A percentile compares a stretch with the other conserved stretches of the same genome.
These are phyloP conservation scores for Stephanocyclus meneghinianus DNA, from an alignment of 352 stramenopile species.

Conservation along the genomic window DNA sequence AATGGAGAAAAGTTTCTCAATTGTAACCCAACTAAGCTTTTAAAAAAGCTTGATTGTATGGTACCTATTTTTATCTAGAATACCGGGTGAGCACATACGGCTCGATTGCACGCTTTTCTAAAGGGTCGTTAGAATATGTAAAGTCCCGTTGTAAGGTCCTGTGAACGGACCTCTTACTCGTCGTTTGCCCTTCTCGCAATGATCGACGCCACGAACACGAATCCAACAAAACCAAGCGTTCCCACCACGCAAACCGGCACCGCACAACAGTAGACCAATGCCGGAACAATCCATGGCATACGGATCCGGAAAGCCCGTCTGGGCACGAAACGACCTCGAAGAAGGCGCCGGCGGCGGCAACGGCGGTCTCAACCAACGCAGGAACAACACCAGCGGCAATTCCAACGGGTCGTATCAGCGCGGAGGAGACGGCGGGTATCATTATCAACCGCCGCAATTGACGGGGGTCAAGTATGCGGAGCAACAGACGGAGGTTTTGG, in stretches of 20 bases:
- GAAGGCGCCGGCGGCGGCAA: slow-evolving; percentile 13
- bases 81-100: too few relatives aligned
- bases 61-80: too few relatives aligned
- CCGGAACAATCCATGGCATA: slow-evolving; percentile 14
- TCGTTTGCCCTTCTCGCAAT: too few relatives aligned
- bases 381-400: slow-evolving; percentile 14
- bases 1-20: too few relatives aligned
- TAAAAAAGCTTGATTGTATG: too few relatives aligned
- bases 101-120: too few relatives aligned
- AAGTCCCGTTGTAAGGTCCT: too few relatives aligned
- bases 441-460: slow-evolving; percentile 41
- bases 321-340: slow-evolving; percentile 34
- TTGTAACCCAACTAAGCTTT: too few relatives aligned
- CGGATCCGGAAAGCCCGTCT: slow-evolving; percentile 40
- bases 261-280: neutral
- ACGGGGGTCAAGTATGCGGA: slow-evolving; percentile 55
- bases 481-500: slow-evolving; percentile 68
- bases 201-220: too few relatives aligned
- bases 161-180: too few relatives aligned
- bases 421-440: slow-evolving; percentile 11
- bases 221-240: too few relatives aligned
- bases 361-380: slow-evolving; percentile 25
- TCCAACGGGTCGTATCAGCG: slow-evolving; percentile 43
- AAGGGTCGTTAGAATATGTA: too few relatives aligned
- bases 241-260: neutral